A percentile compares a stretch with the other conserved stretches of the same genome.
Evolutionary conservation across 208 protist genomes (phyloP).

Genomic region (Pavlovales sp.): DNA sequence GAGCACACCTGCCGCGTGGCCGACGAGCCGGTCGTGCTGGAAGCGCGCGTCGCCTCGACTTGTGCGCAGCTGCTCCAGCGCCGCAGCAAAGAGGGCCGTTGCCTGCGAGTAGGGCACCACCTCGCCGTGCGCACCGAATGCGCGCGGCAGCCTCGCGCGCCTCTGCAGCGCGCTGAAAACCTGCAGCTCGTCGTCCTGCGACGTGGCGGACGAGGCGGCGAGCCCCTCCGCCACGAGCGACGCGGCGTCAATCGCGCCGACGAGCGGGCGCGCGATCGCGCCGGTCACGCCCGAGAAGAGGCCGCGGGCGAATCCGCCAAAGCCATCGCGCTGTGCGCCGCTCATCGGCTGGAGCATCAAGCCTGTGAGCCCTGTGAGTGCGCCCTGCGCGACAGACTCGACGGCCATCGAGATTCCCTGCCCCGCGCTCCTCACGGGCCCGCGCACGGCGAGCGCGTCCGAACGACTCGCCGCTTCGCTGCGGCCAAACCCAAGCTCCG

Average conservation of each 20-base stretch:
- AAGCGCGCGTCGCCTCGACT: not conserved
- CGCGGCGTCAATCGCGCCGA: not conserved
- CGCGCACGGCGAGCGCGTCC: too few species aligned
- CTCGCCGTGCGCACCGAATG: conserved; percentile 5
- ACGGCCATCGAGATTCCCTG: not conserved
- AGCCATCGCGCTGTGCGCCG: conserved; percentile 8
- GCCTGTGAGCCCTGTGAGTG: not conserved
- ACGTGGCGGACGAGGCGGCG: not conserved
- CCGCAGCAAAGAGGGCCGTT: too few species aligned
- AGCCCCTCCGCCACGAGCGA: not conserved
- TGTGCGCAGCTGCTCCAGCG: not conserved
- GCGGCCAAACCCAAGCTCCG: not conserved
- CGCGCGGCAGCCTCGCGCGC: not conserved
- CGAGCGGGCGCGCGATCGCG: not conserved
- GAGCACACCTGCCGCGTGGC: not conserved
- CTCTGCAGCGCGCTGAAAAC: not conserved
- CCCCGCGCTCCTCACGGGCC: not conserved
- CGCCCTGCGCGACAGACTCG: not conserved
- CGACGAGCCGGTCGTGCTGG: not conserved
- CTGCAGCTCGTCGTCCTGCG: not conserved
- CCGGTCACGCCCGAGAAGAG: not conserved
- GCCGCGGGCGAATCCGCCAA: not conserved
- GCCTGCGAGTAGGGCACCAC: not conserved
- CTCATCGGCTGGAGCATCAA: not conserved
- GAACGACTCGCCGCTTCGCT: not conserved